Conservation (phyloP, 257 asterid species). For the Catharanthus roseus region DNA sequence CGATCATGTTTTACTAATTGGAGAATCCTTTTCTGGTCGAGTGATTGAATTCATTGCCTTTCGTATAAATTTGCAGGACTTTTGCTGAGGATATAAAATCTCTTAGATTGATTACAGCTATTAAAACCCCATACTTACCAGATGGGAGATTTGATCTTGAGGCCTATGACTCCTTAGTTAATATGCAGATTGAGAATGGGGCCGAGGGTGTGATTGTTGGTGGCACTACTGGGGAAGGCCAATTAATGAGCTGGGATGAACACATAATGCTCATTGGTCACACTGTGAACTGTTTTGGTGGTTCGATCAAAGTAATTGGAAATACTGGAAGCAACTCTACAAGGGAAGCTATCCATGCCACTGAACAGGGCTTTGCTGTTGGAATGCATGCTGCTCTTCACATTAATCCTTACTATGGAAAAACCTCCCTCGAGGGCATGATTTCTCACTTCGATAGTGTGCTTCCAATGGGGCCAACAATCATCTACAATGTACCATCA, state of each 20-base stretch:
- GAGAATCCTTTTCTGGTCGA: background rate
- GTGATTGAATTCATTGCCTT: background rate
- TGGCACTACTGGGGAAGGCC: constrained; percentile 95
- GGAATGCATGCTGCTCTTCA: constrained; percentile 97
- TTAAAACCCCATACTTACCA: constrained; percentile 80
- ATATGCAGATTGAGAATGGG: constrained; percentile 70
- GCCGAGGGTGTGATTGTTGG: constrained; percentile 82
- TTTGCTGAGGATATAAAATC: constrained; percentile 67
- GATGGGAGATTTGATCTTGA: constrained; percentile 87
- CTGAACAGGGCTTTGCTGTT: constrained; percentile 90
- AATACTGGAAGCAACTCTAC: constrained; percentile 94
- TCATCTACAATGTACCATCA: constrained; percentile 79
- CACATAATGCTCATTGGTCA: constrained; percentile 91
- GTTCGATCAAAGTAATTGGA: constrained; percentile 75
- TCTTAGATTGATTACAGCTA: constrained; percentile 68
- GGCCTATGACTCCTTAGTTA: constrained; percentile 65
- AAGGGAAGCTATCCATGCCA: constrained; percentile 81
- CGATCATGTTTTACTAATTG: background rate
- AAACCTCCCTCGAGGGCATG: constrained; percentile 72
- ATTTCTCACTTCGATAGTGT: constrained; percentile 64
- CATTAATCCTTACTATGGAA: constrained; percentile 87
- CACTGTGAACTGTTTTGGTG: constrained; percentile 82
- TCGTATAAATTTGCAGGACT: constrained; percentile 44
- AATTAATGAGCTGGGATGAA: constrained; percentile 88
- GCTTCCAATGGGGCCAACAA: constrained; percentile 88